Percentiles rank a stretch among this genome's conserved stretches.
phyloP scores from a whole-genome alignment of 768 basidiomycete genomes.

The Cyclocybe aegerita region DNA sequence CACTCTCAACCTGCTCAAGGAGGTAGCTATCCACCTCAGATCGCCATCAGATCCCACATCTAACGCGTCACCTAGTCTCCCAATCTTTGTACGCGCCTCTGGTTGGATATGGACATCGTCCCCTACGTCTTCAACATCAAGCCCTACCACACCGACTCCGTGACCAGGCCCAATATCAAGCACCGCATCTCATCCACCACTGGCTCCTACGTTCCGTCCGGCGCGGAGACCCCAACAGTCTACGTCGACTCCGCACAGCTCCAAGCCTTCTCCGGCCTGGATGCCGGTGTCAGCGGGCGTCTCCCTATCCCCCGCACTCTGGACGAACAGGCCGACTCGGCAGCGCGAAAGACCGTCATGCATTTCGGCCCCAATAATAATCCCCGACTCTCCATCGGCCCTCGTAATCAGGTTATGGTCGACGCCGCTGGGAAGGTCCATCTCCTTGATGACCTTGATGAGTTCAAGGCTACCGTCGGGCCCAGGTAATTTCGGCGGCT shows the following conservation, averaged over 20 bases:
- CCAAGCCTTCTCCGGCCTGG: constrained; percentile 38
- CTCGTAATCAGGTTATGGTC: constrained; percentile 85
- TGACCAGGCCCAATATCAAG: constrained; percentile 77
- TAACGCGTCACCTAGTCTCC: constrained; percentile 48
- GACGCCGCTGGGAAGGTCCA: constrained; percentile 87
- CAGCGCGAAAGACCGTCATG: constrained; percentile 83
- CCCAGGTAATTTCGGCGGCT: constrained; percentile 36
- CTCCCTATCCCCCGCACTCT: constrained; percentile 76
- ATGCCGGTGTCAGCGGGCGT: constrained; percentile 48
- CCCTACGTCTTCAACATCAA: constrained; percentile 88
- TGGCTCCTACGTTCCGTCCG: constrained; percentile 76
- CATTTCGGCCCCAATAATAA: constrained; percentile 82
- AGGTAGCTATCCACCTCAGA: constrained; percentile 39
- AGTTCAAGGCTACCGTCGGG: constrained; percentile 73
- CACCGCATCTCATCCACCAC: constrained; percentile 81
- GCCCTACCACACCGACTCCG: constrained; percentile 75
- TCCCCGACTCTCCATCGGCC: constrained; percentile 77
- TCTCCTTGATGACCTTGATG: constrained; percentile 79
- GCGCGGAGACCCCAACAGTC: constrained; percentile 73
- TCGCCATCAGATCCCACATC: constrained; percentile 15
- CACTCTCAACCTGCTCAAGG: constrained; percentile 66
- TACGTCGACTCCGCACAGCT: constrained; percentile 60
- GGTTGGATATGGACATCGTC: constrained; percentile 82
- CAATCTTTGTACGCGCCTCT: constrained; percentile 82
- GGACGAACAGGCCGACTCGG: constrained; percentile 85